Evolutionary conservation across 2,329 filamentous ascomycete genomes (phyloP), one percentile per base, ranked within the genome.

Genomic region (Aureobasidium subglaciale): DNA sequence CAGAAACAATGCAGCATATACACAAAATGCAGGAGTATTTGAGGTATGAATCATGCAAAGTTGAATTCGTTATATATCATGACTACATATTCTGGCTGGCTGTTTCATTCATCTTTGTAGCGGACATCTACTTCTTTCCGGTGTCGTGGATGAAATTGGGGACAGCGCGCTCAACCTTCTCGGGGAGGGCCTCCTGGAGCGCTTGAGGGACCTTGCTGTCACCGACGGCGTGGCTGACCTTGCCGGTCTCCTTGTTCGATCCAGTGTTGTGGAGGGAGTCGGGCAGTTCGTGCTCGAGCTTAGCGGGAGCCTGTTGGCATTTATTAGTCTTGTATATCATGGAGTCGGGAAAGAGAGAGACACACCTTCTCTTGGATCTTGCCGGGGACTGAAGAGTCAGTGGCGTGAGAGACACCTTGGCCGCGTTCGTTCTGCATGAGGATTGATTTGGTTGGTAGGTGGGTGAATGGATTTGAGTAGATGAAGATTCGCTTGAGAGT

Each of bases 131-230:
- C 16, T 38, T 38, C 35, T 38, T 38, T 10, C 35, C 35, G 16
- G 34, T 76, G 56, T 76, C 69, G 59, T 75, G 73, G 42, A 76
- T 73, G 2, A 60, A 59, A 56, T 76, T 72, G 29, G 73, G 73
- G 3, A 76, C 65, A 27, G 66, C 66, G 42, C 71, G 68, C 66
- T 76, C 74, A 4, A 77, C 61, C 29, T 68, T 71, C 63, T 75
- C 71, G 1, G 73, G 73, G 1, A 75, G 64, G 35, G 66, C 69
- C 63, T 76, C 70, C 61, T 76, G 74, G 5, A 75, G 60, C 24
- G 67, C 64, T 64, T 73, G 65, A 10, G 74, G 74, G 0, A 76
- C 73, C 16, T 69, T 71, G 15, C 67, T 70, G 20, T 64, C 65
- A 5, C 70, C 67, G 45, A 68, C 67, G 3, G 71, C 73, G 60